Base-by-base conservation (phyloP, 78 protist genomes). In the Dictyostelium discoideum region DNA sequence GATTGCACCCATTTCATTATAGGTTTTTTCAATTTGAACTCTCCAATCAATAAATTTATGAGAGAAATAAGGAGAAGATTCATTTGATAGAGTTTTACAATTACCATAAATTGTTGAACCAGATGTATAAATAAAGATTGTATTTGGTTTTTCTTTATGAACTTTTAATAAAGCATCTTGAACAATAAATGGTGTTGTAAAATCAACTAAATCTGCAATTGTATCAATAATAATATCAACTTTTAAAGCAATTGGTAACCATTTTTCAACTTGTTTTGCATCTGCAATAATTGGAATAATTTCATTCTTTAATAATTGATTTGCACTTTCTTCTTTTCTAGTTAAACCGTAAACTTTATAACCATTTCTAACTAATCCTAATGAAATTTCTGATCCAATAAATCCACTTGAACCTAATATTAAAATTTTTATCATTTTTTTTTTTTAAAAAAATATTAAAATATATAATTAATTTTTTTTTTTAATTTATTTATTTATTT, bases 291-390 rank as follows among this genome's bases (percentile, higher is more conserved):
- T 26, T 39, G 63, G 72, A 4, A 26, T 81, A 26, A 81, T 80
- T 24, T 88, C 93, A 42, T 80, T 80, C 32, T 40, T 57, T 13
- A 63, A 5, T 8, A 88, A 46, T 13, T 26, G 18, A 29, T 78
- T 14, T 10, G 16, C 82, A 57, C n/a, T 80, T 11, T 54, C 40
- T 54, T 79, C 50, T 63, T 54, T 44, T 65, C 93, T 39, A 8
- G 69, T 46, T 13, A 65, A 26, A 18, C 84, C 86, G 80, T 88
- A 88, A n/a, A 88, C 93, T 9, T 88, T 88, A 44, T 40, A 88
- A 20, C 93, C 93, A n/a, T 20, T 13, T 16, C 60, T 54, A 32
- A 78, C n/a, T 24, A 87, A 87, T 8, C 79, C 77, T 9, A 87
- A 24, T 18, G 86, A 18, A 9, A 87, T 85, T 18, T 87, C 85